A percentile compares a stretch with the other conserved stretches of the same genome.
These are phyloP conservation scores for Paraphaeosphaeria minitans DNA, from an alignment of 2,329 filamentous ascomycete genomes.

Conservation along the genomic window DNA sequence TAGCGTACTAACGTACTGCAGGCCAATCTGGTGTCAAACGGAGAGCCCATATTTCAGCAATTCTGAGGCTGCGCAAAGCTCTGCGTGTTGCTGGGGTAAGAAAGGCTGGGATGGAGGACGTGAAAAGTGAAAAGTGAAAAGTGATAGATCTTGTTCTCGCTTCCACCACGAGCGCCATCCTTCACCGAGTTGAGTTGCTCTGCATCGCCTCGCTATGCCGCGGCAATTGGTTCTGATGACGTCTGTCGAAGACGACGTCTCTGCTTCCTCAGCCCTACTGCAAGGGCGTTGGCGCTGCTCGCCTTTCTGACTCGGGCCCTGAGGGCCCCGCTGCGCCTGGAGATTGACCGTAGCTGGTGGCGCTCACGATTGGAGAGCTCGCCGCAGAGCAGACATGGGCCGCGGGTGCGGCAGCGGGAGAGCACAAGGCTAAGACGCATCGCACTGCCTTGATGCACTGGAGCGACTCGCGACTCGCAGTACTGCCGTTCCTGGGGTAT, in stretches of 20 bases:
- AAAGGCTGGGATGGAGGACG: constrained; percentile 1
- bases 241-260: background rate
- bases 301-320: constrained; percentile 23
- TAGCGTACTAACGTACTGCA: constrained; percentile 39
- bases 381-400: constrained; percentile 38
- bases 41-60: constrained; percentile 25
- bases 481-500: constrained; percentile 31
- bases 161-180: constrained; percentile 5
- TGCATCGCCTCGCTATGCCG: constrained; percentile 6
- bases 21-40: constrained; percentile 39
- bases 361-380: constrained; percentile 32
- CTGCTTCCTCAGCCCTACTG: constrained; percentile 40
- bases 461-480: constrained; percentile 25
- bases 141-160: constrained; percentile 33
- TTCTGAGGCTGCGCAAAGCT: constrained; percentile 17
- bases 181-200: background rate
- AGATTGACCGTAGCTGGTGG: constrained; percentile 30
- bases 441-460: constrained; percentile 31
- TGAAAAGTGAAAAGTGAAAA: constrained; percentile 24
- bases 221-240: background rate
- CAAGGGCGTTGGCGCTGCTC: constrained; percentile 35
- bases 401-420: constrained; percentile 31
- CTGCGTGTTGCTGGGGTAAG: constrained; percentile 15
- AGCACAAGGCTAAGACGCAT: constrained; percentile 40
- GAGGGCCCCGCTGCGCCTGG: constrained; percentile 27